phyloP scores from a whole-genome alignment of 2,329 filamentous ascomycete genomes.

The Aspergillus pseudoterreus region DNA sequence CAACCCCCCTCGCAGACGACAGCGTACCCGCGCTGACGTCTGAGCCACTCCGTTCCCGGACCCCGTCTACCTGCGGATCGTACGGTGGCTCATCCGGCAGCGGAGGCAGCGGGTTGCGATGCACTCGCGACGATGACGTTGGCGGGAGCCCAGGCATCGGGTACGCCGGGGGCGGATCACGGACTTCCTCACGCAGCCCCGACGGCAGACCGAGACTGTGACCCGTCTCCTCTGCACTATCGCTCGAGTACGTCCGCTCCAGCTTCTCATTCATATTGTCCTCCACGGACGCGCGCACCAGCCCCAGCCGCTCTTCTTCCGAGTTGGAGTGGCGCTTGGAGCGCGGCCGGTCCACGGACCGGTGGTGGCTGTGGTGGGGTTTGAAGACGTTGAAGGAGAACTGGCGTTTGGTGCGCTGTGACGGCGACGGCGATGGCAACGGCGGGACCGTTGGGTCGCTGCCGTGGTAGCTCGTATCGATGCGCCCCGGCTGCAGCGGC shows the following conservation, averaged over 20 bases:
- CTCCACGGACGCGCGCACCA: slow-evolving; percentile 54
- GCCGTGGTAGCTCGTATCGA: background rate
- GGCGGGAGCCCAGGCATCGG: background rate
- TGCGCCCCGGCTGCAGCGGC: slow-evolving; percentile 1
- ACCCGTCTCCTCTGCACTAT: slow-evolving; percentile 13
- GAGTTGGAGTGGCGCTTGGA: slow-evolving; percentile 49
- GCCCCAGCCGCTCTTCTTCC: slow-evolving; percentile 77
- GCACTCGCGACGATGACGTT: slow-evolving; percentile 15
- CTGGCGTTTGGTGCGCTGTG: slow-evolving; percentile 59
- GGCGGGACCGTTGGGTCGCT: background rate
- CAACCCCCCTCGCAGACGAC: slow-evolving; percentile 12
- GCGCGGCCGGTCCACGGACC: slow-evolving; percentile 35
- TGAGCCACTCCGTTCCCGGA: slow-evolving; percentile 12
- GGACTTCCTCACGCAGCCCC: slow-evolving; percentile 5
- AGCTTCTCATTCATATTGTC: slow-evolving; percentile 28
- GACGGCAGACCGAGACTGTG: background rate
- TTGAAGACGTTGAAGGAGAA: slow-evolving; percentile 92
- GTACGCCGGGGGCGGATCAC: background rate
- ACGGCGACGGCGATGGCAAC: no score
- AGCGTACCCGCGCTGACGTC: slow-evolving; percentile 24
- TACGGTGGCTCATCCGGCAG: slow-evolving; percentile 27
- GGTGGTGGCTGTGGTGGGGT: slow-evolving; percentile 42
- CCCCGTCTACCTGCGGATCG: slow-evolving; percentile 7
- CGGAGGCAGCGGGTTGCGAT: slow-evolving; percentile 30
- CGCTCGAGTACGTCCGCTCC: slow-evolving; percentile 19